phyloP scores from a whole-genome alignment of 495 filamentous ascomycete species.

The Filosporella fistucella region DNA sequence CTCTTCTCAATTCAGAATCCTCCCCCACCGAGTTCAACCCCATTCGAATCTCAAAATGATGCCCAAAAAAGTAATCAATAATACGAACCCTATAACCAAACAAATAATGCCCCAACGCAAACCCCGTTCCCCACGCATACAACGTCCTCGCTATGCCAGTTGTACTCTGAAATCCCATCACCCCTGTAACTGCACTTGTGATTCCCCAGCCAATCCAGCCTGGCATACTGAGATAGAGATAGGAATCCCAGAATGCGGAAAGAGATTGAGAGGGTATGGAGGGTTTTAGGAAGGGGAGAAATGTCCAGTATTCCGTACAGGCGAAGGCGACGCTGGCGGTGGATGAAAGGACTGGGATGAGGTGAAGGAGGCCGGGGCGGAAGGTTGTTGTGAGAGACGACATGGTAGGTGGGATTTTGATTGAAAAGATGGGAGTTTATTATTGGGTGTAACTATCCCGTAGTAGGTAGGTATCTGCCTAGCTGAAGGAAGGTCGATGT shows the following conservation, averaged over 20 bases:
- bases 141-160: neutral
- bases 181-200: slow-evolving; percentile 1
- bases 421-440: no score
- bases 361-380: no score
- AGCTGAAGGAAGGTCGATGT: no score
- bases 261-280: neutral
- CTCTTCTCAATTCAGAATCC: no score
- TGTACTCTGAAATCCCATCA: neutral
- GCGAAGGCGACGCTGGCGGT: slow-evolving; percentile 7
- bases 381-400: no score
- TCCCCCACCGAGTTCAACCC: no score
- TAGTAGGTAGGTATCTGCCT: no score
- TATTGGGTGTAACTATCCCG: no score
- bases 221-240: slow-evolving; percentile 2
- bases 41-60: no score
- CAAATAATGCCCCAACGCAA: slow-evolving; percentile 6
- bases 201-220: slow-evolving; percentile 4
- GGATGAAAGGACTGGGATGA: slow-evolving; percentile 8
- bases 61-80: no score
- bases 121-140: slow-evolving; percentile 11
- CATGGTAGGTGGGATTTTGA: no score
- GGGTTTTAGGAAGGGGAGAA: slow-evolving; percentile 7
- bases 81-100: slow-evolving; percentile 7
- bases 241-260: slow-evolving; percentile 8
- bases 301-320: neutral